phyloP scores from a whole-genome alignment of 2,329 filamentous ascomycete genomes.

The Ophiostoma fasciatum region DNA sequence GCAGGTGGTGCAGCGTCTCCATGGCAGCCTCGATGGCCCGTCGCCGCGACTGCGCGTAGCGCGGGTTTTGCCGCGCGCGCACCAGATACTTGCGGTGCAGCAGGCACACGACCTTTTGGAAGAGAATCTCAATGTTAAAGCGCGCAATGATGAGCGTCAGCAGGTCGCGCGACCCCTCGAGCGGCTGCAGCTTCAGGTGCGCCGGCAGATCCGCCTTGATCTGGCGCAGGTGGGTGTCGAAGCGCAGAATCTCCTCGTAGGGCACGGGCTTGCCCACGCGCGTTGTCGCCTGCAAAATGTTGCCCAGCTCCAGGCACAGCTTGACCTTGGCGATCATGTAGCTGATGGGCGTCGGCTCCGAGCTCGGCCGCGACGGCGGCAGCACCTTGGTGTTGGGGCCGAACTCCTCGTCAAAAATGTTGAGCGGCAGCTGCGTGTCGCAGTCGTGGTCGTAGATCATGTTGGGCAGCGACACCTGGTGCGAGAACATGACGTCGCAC shows the following conservation, averaged over 20 bases:
- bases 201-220: conserved; percentile 57
- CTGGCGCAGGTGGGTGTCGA: conserved; percentile 46
- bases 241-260: conserved; percentile 50
- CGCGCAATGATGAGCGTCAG: conserved; percentile 75
- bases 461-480: conserved; percentile 49
- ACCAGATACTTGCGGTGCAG: conserved; percentile 77
- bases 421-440: conserved; percentile 60
- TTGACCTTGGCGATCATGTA: conserved; percentile 65
- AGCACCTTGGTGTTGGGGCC: conserved; percentile 51
- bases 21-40: conserved; percentile 78
- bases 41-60: conserved; percentile 71
- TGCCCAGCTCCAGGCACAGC: conserved; percentile 53
- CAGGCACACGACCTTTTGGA: conserved; percentile 77
- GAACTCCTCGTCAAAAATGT: conserved; percentile 71
- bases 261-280: conserved; percentile 37
- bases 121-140: conserved; percentile 71
- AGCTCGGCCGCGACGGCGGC: conserved; percentile 50
- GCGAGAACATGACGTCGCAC: conserved; percentile 63
- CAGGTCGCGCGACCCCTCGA: conserved; percentile 66
- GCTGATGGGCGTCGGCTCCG: conserved; percentile 59
- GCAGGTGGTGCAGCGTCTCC: conserved; percentile 64
- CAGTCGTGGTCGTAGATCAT: conserved; percentile 64
- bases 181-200: conserved; percentile 58
- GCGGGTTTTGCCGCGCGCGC: conserved; percentile 60
- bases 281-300: conserved; percentile 52